A percentile compares a stretch with the other conserved stretches of the same genome.
These are phyloP conservation scores for Talaromyces sp. DNA, from an alignment of 2,329 filamentous ascomycete genomes.

Conservation along the genomic window DNA sequence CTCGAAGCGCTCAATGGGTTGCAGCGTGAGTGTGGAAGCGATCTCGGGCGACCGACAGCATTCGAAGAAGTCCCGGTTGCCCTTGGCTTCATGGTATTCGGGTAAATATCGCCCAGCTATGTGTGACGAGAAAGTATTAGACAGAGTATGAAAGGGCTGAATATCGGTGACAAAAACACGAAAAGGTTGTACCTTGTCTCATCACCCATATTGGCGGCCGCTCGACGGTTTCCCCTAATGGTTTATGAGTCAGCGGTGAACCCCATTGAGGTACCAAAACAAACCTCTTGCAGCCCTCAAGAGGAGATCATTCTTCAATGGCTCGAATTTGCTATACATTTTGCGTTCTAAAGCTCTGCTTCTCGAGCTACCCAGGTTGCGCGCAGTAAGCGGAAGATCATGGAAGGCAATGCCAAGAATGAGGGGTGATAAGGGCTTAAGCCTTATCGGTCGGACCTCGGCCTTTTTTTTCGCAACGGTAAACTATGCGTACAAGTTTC, in stretches of 20 bases:
- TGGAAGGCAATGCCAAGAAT: background rate
- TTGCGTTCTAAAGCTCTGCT: conserved; percentile 16
- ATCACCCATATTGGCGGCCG: conserved; percentile 98
- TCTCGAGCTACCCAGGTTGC: conserved; percentile 1
- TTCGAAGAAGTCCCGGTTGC: conserved; percentile 87
- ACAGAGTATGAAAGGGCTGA: conserved; percentile 9
- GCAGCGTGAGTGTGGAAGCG: conserved; percentile 85
- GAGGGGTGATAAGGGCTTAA: conserved; percentile 11
- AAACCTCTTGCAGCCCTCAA: conserved; percentile 83
- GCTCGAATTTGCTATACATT: conserved; percentile 70
- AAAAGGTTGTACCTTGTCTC: conserved; percentile 70
- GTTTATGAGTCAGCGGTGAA: background rate
- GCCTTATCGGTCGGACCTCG: conserved; percentile 3
- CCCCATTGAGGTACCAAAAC: conserved; percentile 5
- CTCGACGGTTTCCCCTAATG: conserved; percentile 77
- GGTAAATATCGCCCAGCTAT: conserved; percentile 92
- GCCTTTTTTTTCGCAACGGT: background rate
- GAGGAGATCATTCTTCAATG: conserved; percentile 87
- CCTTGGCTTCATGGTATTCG: conserved; percentile 96
- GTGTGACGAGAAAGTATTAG: conserved; percentile 3
- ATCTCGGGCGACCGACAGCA: conserved; percentile 93
- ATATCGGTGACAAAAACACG: background rate
- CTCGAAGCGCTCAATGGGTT: conserved; percentile 86
- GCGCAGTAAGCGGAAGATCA: background rate
- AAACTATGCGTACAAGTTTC: background rate